Evolutionary conservation across 768 basidiomycete species (phyloP).

Genomic region (Trichaptum fuscoviolaceum): DNA sequence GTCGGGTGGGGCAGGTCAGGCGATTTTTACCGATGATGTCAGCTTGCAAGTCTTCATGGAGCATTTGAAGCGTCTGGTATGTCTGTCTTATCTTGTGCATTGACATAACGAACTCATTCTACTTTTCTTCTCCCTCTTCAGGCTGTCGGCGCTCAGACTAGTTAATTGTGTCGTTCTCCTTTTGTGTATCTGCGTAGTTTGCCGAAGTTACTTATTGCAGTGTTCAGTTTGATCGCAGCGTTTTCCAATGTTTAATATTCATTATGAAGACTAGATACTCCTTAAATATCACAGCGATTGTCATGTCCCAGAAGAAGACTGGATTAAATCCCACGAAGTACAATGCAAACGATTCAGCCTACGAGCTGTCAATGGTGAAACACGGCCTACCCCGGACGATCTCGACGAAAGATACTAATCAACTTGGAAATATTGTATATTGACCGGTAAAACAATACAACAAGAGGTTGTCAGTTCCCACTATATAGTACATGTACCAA

Average conservation of each 20-base stretch:
- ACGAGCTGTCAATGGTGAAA: too few species aligned
- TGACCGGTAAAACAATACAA: too few species aligned
- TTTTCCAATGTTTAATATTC: background rate
- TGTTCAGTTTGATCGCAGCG: background rate
- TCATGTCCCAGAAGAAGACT: too few species aligned
- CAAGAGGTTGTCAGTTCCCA: too few species aligned
- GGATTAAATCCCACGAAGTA: too few species aligned
- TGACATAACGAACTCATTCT: background rate
- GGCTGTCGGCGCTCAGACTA: conserved; percentile 52
- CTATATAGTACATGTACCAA: too few species aligned
- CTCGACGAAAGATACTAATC: too few species aligned
- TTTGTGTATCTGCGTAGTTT: background rate
- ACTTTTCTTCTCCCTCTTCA: background rate
- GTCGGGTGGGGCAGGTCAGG: conserved; percentile 68
- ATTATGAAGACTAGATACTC: background rate
- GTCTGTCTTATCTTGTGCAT: conserved; percentile 21
- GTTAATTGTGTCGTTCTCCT: conserved; percentile 26
- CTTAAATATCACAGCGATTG: background rate
- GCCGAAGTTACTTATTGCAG: background rate
- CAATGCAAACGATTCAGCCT: too few species aligned
- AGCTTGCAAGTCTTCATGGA: conserved; percentile 98
- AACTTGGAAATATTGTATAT: too few species aligned
- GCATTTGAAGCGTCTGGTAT: conserved; percentile 86
- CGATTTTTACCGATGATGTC: conserved; percentile 98
- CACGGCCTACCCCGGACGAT: too few species aligned